Conservation (phyloP, 257 asterid genomes). For the Henckelia pumila region DNA sequence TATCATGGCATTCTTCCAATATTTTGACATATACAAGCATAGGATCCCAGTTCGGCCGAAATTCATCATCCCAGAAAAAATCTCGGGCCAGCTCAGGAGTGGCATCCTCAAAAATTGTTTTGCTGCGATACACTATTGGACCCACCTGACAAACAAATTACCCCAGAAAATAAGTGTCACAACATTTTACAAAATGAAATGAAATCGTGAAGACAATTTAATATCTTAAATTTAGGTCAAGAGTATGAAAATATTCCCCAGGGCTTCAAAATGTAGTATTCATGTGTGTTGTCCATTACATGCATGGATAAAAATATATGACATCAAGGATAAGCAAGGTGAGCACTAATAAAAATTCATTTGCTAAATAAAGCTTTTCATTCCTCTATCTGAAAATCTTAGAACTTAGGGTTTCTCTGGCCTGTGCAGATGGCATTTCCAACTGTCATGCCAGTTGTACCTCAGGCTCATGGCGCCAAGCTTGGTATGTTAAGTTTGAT, state of each 20-base stretch:
- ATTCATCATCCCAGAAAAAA: conserved; percentile 68
- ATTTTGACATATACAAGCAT: conserved; percentile 47
- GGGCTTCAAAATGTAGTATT: too few species aligned
- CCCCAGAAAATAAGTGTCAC: not conserved
- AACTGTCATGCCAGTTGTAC: conserved; percentile 33
- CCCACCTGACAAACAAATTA: conserved; percentile 50
- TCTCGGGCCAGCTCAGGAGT: conserved; percentile 53
- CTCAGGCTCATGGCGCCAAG: conserved; percentile 98
- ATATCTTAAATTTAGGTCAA: not conserved
- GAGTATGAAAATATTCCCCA: not conserved
- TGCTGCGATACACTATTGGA: conserved; percentile 64
- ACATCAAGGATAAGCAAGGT: not conserved
- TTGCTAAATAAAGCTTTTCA: not conserved
- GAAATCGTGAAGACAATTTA: not conserved
- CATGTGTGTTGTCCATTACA: not conserved
- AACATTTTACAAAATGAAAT: too few species aligned
- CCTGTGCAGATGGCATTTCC: not conserved
- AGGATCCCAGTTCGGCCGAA: conserved; percentile 53
- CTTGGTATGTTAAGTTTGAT: conserved; percentile 83
- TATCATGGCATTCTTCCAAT: conserved; percentile 40
- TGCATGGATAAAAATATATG: not conserved
- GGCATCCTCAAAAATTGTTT: conserved; percentile 77
- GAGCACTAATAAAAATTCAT: too few species aligned
- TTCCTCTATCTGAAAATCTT: not conserved
- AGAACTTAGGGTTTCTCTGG: not conserved